These are phyloP conservation scores for Lenzites betulinus DNA, from an alignment of 768 basidiomycete genomes.

Conservation along the genomic window DNA sequence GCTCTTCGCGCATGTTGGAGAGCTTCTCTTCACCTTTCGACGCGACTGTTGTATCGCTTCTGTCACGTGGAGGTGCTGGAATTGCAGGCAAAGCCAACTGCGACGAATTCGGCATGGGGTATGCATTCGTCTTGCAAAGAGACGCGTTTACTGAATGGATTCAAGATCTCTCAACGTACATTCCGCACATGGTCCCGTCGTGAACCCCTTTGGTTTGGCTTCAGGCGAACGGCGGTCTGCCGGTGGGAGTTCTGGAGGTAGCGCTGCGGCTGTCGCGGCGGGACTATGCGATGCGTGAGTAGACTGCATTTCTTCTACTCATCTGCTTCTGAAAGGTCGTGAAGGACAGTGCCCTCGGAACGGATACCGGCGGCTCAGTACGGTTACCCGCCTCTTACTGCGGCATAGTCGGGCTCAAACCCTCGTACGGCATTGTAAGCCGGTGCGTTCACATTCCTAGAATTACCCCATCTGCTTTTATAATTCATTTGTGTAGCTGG, in stretches of 20 bases:
- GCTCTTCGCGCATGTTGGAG: slow-evolving; percentile 74
- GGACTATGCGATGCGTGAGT: slow-evolving; percentile 84
- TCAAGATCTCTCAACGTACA: slow-evolving; percentile 76
- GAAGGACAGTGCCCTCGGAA: slow-evolving; percentile 74
- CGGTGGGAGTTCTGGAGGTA: slow-evolving; percentile 94
- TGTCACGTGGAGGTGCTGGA: slow-evolving; percentile 64
- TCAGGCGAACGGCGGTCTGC: slow-evolving; percentile 59
- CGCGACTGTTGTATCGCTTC: slow-evolving; percentile 75
- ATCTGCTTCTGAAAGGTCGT: slow-evolving; percentile 7
- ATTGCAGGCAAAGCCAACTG: slow-evolving; percentile 91
- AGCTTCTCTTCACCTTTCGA: slow-evolving; percentile 82
- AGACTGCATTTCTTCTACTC: background rate
- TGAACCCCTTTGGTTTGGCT: slow-evolving; percentile 59
- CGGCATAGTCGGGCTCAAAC: slow-evolving; percentile 89
- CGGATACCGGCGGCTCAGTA: slow-evolving; percentile 95
- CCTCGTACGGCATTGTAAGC: slow-evolving; percentile 90
- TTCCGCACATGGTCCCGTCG: slow-evolving; percentile 72
- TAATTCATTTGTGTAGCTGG: slow-evolving; percentile 51
- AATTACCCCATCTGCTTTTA: slow-evolving; percentile 37
- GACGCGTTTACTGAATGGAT: background rate
- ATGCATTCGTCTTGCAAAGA: slow-evolving; percentile 23
- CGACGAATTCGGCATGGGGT: slow-evolving; percentile 99
- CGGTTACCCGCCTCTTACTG: slow-evolving; percentile 94
- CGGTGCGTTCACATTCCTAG: slow-evolving; percentile 35
- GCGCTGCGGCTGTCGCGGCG: slow-evolving; percentile 89